Evolutionary conservation across 306 rosid species (phyloP).

Genomic region (Quercus dentata): DNA sequence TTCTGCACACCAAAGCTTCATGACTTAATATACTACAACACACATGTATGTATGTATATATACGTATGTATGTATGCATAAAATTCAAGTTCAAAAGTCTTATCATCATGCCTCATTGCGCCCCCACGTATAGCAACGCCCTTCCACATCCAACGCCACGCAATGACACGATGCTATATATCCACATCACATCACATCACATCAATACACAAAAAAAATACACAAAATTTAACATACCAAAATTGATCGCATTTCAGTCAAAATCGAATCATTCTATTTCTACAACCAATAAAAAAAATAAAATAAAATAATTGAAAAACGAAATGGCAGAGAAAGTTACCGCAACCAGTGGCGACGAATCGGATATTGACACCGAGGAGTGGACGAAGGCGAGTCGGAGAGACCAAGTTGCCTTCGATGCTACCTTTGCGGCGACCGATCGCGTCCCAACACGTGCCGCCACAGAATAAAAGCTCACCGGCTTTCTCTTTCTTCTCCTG

Average conservation of each 20-base stretch:
- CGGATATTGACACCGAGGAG: slow-evolving; percentile 74
- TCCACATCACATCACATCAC: slow-evolving; percentile 25
- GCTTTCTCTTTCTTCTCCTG: slow-evolving; percentile 36
- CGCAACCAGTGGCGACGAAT: slow-evolving; percentile 75
- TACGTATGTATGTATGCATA: neutral
- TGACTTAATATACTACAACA: neutral
- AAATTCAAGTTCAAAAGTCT: slow-evolving; percentile 10
- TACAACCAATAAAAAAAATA: neutral
- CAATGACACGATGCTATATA: slow-evolving; percentile 86
- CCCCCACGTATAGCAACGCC: slow-evolving; percentile 99
- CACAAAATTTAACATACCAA: neutral
- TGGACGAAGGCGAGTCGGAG: slow-evolving; percentile 91
- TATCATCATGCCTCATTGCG: slow-evolving; percentile 74
- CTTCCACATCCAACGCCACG: slow-evolving; percentile 90
- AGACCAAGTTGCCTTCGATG: slow-evolving; percentile 67
- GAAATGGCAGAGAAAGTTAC: slow-evolving; percentile 28
- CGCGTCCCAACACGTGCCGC: slow-evolving; percentile 84
- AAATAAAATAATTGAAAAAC: neutral
- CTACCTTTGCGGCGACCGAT: slow-evolving; percentile 78
- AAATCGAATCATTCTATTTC: neutral
- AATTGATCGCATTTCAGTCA: neutral
- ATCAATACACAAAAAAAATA: neutral
- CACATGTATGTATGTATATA: neutral
- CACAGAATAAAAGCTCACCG: slow-evolving; percentile 94
- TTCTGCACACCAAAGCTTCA: slow-evolving; percentile 53